Base-by-base conservation (phyloP, 805 yeast genomes). In the Candida nitratophila region DNA sequence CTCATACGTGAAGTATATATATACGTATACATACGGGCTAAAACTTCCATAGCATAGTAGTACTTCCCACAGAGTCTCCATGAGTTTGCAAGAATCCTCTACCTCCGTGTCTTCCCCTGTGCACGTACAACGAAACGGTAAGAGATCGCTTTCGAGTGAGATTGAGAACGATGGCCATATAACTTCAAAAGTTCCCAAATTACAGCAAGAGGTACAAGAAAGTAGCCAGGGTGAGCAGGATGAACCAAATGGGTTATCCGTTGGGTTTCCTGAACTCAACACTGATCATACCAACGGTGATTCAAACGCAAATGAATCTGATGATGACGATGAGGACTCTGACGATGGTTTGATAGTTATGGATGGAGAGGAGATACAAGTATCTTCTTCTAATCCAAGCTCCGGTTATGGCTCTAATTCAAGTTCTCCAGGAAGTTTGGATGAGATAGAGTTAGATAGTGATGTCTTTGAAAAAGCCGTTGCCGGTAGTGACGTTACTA, bases 391-490 rank as follows among this genome's bases (percentile, higher is more conserved):
- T 8, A n/a, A 29, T 4, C 4, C n/a, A 4, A 29, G 12, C n/a
- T 29, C 32, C 4, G 32, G n/a, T 29, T 9, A 33, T n/a, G n/a
- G n/a, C 32, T 15, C 4, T n/a, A 4, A 8, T 22, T 6, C 50
- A 52, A 33, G 61, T 56, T 40, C 55, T 55, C 36, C 63, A 54
- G 32, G 53, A 54, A 63, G 60, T 35, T 49, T 57, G 9, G 61
- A 58, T 27, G 61, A 56, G 29, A 29, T 41, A 6, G 35, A 30
- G 7, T 21, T 43, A 16, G 47, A 35, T 16, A 22, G 26, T 16
- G 39, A 27, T 16, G 34, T 32, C 10, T 14, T 14, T 32, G 37
- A 39, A 35, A 21, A 34, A 15, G 49, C 46, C 10, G 42, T 26
- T 15, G 50, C 37, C 2, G 44, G 29, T 7, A 37, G 39, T 21